Conservation (phyloP, 2,329 filamentous ascomycete species). For the Botrytis pseudocinerea region DNA sequence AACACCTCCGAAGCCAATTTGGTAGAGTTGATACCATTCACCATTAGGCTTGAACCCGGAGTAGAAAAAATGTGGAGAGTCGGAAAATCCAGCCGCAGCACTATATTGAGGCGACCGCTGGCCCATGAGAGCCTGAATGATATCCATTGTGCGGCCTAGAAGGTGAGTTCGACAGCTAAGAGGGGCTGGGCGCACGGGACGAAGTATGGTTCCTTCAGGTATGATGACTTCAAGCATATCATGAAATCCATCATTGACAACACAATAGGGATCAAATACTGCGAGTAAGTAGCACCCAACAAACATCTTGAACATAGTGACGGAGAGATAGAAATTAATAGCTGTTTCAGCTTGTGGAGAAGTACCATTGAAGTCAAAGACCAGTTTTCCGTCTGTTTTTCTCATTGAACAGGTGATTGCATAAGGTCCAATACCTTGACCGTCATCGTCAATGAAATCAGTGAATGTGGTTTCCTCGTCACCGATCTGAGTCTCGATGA, state of each 20-base stretch:
- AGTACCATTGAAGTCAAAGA: constrained; percentile 14
- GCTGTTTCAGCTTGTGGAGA: constrained; percentile 15
- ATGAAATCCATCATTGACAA: constrained; percentile 13
- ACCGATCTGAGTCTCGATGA: constrained; percentile 10
- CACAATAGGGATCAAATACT: constrained; percentile 3
- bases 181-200: neutral
- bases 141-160: constrained; percentile 2
- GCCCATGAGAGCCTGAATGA: constrained; percentile 13
- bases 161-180: constrained; percentile 10
- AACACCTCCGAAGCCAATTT: constrained; percentile 15
- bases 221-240: constrained; percentile 10
- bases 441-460: constrained; percentile 7
- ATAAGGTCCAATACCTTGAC: constrained; percentile 14
- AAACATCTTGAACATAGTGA: constrained; percentile 16
- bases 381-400: constrained; percentile 6
- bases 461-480: constrained; percentile 13
- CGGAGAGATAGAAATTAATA: constrained; percentile 18
- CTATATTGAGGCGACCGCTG: constrained; percentile 16
- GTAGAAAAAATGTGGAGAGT: constrained; percentile 17
- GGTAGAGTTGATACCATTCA: constrained; percentile 18
- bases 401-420: constrained; percentile 13
- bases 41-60: constrained; percentile 18
- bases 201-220: constrained; percentile 10
- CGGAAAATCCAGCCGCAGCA: constrained; percentile 11
- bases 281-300: constrained; percentile 13